Conservation (phyloP, 768 basidiomycete genomes). For the Tremella fuciformis region DNA sequence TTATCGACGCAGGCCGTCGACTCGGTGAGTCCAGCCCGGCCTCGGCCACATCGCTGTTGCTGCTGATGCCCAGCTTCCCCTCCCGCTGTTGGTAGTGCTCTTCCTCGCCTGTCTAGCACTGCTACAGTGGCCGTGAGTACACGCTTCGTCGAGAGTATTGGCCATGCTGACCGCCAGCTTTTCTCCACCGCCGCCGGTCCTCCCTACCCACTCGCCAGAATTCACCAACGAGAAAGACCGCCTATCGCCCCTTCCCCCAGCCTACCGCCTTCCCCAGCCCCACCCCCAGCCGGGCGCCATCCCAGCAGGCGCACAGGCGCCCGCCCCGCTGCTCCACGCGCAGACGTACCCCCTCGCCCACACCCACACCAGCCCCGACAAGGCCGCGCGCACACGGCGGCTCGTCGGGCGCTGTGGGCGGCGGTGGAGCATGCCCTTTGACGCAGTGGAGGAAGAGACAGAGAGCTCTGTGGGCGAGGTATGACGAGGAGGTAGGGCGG, state of each 20-base stretch:
- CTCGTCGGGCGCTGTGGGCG: neutral
- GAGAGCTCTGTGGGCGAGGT: conserved; percentile 1
- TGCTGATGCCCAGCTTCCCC: conserved; percentile 22
- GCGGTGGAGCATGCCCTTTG: conserved; percentile 1
- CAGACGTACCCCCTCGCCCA: neutral
- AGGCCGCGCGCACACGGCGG: neutral
- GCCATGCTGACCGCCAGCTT: neutral
- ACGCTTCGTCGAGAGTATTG: neutral
- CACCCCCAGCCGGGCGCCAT: neutral
- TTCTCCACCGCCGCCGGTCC: neutral
- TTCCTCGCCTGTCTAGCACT: conserved; percentile 32
- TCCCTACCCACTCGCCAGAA: conserved; percentile 9
- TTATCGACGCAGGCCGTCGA: conserved; percentile 8
- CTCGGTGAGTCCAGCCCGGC: conserved; percentile 19
- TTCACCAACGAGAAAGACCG: neutral
- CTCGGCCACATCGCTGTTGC: neutral
- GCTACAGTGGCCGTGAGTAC: conserved; percentile 31
- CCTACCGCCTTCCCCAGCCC: neutral
- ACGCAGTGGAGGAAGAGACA: conserved; percentile 1
- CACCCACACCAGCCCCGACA: neutral
- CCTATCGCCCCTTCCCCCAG: conserved; percentile 3
- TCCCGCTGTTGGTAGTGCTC: conserved; percentile 31
- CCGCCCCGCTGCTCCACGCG: neutral
- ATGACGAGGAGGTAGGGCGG: neutral
- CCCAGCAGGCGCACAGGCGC: neutral